A percentile compares a stretch with the other conserved stretches of the same genome.
Evolutionary conservation across 2,329 filamentous ascomycete genomes (phyloP).

Genomic region (Anisogramma anomala): DNA sequence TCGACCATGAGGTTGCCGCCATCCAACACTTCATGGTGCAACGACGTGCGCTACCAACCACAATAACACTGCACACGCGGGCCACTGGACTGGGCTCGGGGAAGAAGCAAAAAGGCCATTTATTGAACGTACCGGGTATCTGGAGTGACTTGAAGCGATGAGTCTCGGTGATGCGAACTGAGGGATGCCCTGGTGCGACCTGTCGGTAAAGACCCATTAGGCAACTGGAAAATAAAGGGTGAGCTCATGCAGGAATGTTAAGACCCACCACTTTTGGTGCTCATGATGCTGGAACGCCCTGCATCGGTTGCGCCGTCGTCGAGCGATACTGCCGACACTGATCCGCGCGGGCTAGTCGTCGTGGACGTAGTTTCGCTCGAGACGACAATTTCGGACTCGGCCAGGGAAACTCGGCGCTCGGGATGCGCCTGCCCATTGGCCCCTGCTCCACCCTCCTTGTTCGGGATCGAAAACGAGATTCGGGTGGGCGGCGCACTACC

Average conservation of each 20-base stretch:
- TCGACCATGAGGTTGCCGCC: background rate
- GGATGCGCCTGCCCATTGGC: background rate
- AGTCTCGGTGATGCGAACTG: slow-evolving; percentile 9
- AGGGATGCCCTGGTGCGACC: slow-evolving; percentile 4
- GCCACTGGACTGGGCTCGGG: background rate
- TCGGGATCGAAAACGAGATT: slow-evolving; percentile 13
- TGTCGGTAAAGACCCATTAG: slow-evolving; percentile 5
- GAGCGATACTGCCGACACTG: slow-evolving; percentile 9
- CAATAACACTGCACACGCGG: no score
- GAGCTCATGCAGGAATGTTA: slow-evolving; percentile 4
- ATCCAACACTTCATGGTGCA: no score
- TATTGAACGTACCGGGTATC: slow-evolving; percentile 8
- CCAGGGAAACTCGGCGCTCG: slow-evolving; percentile 1
- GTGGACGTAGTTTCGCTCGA: slow-evolving; percentile 11
- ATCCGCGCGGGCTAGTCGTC: slow-evolving; percentile 6
- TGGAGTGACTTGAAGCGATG: slow-evolving; percentile 3
- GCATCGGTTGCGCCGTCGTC: slow-evolving; percentile 5
- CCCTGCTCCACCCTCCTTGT: slow-evolving; percentile 1
- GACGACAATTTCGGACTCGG: slow-evolving; percentile 4
- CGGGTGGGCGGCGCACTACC: slow-evolving; percentile 1
- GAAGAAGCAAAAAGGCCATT: background rate
- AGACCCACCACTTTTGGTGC: slow-evolving; percentile 9
- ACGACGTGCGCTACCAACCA: no score
- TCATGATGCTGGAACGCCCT: slow-evolving; percentile 7
- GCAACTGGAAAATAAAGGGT: background rate